Evolutionary conservation across 2,329 filamentous ascomycete species (phyloP), one percentile per base, ranked within the genome.

Genomic region (Apiospora saccharicola): DNA sequence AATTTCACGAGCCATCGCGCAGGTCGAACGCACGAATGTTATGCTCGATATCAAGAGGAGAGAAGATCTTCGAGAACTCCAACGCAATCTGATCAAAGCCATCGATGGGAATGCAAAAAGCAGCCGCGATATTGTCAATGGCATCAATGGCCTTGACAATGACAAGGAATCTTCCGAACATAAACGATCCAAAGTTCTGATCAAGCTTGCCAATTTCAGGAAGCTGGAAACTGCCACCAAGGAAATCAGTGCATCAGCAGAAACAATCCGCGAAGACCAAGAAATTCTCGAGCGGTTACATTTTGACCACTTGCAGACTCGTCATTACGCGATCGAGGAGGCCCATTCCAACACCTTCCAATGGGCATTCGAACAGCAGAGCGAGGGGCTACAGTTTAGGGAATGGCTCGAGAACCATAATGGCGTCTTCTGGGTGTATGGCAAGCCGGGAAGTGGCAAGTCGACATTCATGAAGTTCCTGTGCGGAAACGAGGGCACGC

Each of bases 391-490:
- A 1, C 16, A 16, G 5, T 14, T 72, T 14, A 34, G 16, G 19
- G 30, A 64, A 19, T 74, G 71, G 73, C 69, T 74, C 4, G 34
- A 26, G 3, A 57, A 22, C 34, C 64, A 71, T 2, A 61, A 49
- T 26, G 69, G 67, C 16, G 47, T 71, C 14, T 72, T 73, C 30
- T 51, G 71, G 22, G 68, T 73, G 34, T 71, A 57, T 10, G 74
- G 74, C 13, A 75, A 75, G 24, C 49, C 67, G 12, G 71, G 71
- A 26, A 34, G 67, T 8, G 71, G 71, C 14, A 72, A 72, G 68
- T 72, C 74, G 1, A 72, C 74, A 10, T 53, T 75, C 7, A 74
- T 75, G 72, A 75, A 75, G 44, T 72, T 73, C 22, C 7, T 75
- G 3, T 24, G 41, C 3, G 49, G 37, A 3, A 51, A 70, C 10